Conservation (phyloP, 352 stramenopile species). For the Globisporangium megalacanthum region DNA sequence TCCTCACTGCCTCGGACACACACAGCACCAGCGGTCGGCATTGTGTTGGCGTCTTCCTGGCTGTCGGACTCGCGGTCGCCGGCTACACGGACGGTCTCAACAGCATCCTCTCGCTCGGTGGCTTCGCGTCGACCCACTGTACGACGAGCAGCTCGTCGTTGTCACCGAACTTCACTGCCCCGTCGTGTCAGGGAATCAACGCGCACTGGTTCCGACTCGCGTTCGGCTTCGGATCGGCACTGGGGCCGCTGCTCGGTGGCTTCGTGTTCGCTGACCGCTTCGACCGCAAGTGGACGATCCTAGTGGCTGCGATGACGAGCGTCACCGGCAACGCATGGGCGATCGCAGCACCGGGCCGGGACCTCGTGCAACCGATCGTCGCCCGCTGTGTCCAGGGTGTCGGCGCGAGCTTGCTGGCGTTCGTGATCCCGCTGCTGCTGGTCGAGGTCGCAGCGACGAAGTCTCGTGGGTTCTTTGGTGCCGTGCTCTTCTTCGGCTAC, state of each 20-base stretch:
- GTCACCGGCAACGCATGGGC: neutral
- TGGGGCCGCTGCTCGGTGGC: neutral
- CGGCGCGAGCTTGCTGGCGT: neutral
- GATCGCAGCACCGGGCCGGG: neutral
- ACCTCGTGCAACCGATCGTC: neutral
- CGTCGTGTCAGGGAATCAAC: neutral
- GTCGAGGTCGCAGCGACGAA: neutral
- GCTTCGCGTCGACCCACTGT: neutral
- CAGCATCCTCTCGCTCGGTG: neutral
- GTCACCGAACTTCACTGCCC: neutral
- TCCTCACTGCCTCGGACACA: neutral
- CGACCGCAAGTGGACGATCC: neutral
- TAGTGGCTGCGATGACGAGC: neutral
- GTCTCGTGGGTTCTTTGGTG: neutral
- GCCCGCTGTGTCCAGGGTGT: conserved; percentile 1
- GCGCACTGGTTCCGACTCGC: neutral
- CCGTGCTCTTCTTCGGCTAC: neutral
- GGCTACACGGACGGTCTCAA: conserved; percentile 2
- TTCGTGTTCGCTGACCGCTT: neutral
- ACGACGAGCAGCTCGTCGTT: neutral
- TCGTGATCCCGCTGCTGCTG: neutral
- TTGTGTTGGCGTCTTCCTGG: neutral
- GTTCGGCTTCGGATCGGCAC: neutral
- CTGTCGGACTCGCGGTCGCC: neutral
- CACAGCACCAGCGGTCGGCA: neutral